Percentiles rank a stretch among this genome's conserved stretches.
These are phyloP conservation scores for Carex parvula DNA, from an alignment of 176 grass and related monocot species.

Conservation along the genomic window DNA sequence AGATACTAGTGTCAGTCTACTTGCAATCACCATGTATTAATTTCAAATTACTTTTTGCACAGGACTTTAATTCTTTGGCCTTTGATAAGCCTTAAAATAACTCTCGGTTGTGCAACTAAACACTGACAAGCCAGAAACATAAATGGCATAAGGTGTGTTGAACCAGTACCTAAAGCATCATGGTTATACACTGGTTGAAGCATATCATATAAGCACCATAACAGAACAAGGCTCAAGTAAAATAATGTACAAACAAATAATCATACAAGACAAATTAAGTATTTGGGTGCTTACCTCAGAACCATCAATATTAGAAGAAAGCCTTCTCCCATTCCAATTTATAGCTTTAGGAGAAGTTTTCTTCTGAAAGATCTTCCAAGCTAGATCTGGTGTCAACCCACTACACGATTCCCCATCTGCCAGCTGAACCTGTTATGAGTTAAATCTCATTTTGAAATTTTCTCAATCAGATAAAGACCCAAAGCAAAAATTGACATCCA, in stretches of 20 bases:
- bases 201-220: neutral
- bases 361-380: constrained; percentile 82
- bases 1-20: neutral
- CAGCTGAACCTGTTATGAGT: constrained; percentile 53
- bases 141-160: neutral
- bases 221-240: neutral
- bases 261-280: neutral
- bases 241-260: neutral
- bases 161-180: constrained; percentile 6
- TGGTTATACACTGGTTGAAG: neutral
- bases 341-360: constrained; percentile 46
- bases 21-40: neutral
- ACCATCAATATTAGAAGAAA: constrained; percentile 87
- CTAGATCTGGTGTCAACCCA: constrained; percentile 67
- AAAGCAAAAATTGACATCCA: neutral
- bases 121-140: neutral
- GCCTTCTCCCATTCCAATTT: constrained; percentile 47
- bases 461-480: neutral
- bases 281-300: constrained; percentile 44
- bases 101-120: neutral
- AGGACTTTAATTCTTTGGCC: neutral
- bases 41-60: neutral
- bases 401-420: constrained; percentile 44
- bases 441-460: neutral
- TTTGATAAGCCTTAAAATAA: neutral